Evolutionary conservation across 2,329 filamentous ascomycete genomes (phyloP).

Genomic region (Penicillium frequentans): DNA sequence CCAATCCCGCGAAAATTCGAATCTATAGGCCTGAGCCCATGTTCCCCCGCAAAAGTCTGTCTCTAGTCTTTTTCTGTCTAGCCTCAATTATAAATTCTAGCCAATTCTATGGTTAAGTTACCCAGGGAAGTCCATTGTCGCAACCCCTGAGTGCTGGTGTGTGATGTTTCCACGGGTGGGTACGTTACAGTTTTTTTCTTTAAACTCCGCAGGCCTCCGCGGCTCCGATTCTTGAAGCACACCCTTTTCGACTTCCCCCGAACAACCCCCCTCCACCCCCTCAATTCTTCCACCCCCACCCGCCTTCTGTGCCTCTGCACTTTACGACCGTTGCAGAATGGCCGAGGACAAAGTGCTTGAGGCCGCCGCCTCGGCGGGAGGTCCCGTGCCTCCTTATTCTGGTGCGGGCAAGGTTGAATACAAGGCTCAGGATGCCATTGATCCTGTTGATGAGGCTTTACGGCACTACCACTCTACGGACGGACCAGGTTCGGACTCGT

Average conservation of each 20-base stretch:
- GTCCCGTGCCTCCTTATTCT: background rate
- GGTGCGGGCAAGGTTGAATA: background rate
- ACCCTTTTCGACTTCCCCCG: background rate
- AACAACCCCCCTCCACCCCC: background rate
- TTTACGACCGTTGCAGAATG: slow-evolving; percentile 19
- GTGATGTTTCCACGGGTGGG: slow-evolving; percentile 21
- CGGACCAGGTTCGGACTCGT: slow-evolving; percentile 21
- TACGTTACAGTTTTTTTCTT: slow-evolving; percentile 19
- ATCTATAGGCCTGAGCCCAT: slow-evolving; percentile 9
- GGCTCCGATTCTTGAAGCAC: background rate
- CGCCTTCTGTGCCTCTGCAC: slow-evolving; percentile 1
- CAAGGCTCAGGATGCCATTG: slow-evolving; percentile 21
- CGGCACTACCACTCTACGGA: slow-evolving; percentile 13
- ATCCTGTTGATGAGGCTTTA: slow-evolving; percentile 18
- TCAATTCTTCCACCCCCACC: background rate
- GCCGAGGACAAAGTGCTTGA: slow-evolving; percentile 28
- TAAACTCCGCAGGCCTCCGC: slow-evolving; percentile 19
- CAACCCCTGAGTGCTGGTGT: slow-evolving; percentile 16
- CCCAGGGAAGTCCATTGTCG: slow-evolving; percentile 3
- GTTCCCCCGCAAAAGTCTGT: slow-evolving; percentile 12
- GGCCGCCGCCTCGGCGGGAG: background rate
- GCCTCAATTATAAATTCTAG: background rate
- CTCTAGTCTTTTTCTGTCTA: slow-evolving; percentile 13
- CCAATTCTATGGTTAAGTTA: background rate
- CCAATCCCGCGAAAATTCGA: slow-evolving; percentile 21